phyloP scores from a whole-genome alignment of 202 grass and related monocot species.

The Schoenoplectus triqueter region DNA sequence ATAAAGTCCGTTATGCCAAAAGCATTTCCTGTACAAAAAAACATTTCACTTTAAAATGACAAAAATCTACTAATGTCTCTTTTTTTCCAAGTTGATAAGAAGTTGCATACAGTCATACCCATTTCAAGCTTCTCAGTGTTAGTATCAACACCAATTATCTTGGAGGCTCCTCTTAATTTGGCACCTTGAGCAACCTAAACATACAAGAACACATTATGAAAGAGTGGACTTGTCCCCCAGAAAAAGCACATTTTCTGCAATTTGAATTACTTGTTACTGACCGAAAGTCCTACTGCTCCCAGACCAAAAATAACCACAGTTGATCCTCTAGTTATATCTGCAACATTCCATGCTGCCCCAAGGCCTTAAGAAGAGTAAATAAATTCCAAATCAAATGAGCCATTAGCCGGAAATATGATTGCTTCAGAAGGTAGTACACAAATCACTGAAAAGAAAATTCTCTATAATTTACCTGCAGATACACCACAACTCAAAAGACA shows the following conservation, averaged over 20 bases:
- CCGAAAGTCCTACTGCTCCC: conserved; percentile 90
- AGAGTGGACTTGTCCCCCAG: not conserved
- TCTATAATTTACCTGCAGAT: conserved; percentile 64
- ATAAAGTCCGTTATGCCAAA: conserved; percentile 93
- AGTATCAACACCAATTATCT: conserved; percentile 89
- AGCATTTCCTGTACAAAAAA: conserved; percentile 66
- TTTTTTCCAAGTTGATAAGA: conserved; percentile 17
- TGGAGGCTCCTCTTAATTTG: conserved; percentile 76
- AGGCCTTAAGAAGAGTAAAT: conserved; percentile 52
- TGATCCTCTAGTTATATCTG: conserved; percentile 70
- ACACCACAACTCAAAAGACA: conserved; percentile 91
- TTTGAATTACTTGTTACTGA: conserved; percentile 53
- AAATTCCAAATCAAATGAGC: not conserved
- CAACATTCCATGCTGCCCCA: conserved; percentile 92
- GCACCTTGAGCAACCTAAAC: conserved; percentile 91
- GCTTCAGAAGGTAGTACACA: not conserved
- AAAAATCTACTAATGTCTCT: conserved; percentile 3
- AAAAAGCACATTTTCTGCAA: not conserved
- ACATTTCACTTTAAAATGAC: conserved; percentile 40
- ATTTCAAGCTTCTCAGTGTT: conserved; percentile 82
- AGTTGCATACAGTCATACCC: conserved; percentile 46
- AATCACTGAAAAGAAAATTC: not conserved
- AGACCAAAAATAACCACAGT: conserved; percentile 97
- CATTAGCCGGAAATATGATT: not conserved
- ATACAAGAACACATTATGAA: conserved; percentile 31